A percentile compares a stretch with the other conserved stretches of the same genome.
These are phyloP conservation scores for Nectriaceae sp. DNA, from an alignment of 2,329 filamentous ascomycete species.

Conservation along the genomic window DNA sequence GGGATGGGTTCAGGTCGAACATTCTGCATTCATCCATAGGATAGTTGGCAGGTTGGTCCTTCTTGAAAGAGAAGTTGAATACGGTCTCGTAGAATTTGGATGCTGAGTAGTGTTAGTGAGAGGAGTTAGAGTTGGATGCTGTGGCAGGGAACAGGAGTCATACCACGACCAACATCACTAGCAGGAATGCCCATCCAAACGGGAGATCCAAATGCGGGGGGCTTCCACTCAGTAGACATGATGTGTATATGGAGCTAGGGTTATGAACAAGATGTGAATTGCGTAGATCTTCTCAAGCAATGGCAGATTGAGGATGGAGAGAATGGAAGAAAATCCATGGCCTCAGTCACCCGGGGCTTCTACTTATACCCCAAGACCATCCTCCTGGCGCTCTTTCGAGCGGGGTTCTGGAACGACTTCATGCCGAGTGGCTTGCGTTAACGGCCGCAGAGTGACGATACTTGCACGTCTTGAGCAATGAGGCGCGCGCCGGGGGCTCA, in stretches of 20 bases:
- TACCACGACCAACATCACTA: slow-evolving; percentile 28
- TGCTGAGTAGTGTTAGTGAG: slow-evolving; percentile 16
- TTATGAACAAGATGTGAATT: neutral
- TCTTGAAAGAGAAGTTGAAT: slow-evolving; percentile 30
- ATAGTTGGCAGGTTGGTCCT: slow-evolving; percentile 11
- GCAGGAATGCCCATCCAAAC: slow-evolving; percentile 33
- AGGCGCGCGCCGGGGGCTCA: slow-evolving; percentile 14
- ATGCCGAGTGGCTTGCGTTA: slow-evolving; percentile 22
- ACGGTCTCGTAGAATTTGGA: slow-evolving; percentile 31
- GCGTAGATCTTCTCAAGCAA: neutral
- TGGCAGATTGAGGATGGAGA: neutral
- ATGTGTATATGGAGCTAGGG: neutral
- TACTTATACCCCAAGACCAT: slow-evolving; percentile 20
- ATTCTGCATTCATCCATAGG: slow-evolving; percentile 18
- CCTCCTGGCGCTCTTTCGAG: neutral
- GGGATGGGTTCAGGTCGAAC: slow-evolving; percentile 33
- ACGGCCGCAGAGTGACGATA: slow-evolving; percentile 8
- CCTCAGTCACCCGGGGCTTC: slow-evolving; percentile 2
- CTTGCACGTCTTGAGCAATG: slow-evolving; percentile 19
- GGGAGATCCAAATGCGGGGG: slow-evolving; percentile 29
- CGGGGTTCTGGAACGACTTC: slow-evolving; percentile 17
- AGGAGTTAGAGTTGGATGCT: neutral
- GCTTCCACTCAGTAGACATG: slow-evolving; percentile 31
- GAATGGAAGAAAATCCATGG: slow-evolving; percentile 2
- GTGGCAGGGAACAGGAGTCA: neutral